phyloP scores from a whole-genome alignment of 768 basidiomycete genomes.

The Tulasnella calospora region DNA sequence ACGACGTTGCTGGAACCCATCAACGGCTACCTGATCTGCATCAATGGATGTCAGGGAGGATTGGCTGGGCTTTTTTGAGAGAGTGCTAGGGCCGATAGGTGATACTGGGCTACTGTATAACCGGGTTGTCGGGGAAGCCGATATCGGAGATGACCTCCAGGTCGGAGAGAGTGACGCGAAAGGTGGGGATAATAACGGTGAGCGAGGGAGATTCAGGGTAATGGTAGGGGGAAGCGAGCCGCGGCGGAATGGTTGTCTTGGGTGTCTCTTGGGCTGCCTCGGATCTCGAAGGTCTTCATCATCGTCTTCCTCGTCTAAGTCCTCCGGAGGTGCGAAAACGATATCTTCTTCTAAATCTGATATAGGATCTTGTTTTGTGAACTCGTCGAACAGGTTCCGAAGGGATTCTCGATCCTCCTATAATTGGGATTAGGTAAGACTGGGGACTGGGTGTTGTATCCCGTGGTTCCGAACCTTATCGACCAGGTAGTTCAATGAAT shows the following conservation, averaged over 20 bases:
- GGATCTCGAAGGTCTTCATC: slow-evolving; percentile 28
- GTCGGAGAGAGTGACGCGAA: slow-evolving; percentile 45
- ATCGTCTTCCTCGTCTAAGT: slow-evolving; percentile 20
- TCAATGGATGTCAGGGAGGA: slow-evolving; percentile 18
- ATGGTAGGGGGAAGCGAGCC: background rate
- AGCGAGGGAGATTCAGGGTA: background rate
- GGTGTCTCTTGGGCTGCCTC: background rate
- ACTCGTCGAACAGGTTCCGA: slow-evolving; percentile 10
- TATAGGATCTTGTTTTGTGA: slow-evolving; percentile 18
- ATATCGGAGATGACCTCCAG: slow-evolving; percentile 42
- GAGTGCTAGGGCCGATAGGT: background rate
- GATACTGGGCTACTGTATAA: background rate
- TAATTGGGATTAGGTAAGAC: slow-evolving; percentile 20
- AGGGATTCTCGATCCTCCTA: slow-evolving; percentile 75
- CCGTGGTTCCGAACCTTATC: slow-evolving; percentile 53
- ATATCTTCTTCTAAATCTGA: slow-evolving; percentile 20
- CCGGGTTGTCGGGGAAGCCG: slow-evolving; percentile 19
- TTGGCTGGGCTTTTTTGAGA: background rate
- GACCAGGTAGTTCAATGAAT: slow-evolving; percentile 74
- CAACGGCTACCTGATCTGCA: slow-evolving; percentile 19
- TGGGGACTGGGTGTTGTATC: background rate
- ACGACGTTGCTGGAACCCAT: slow-evolving; percentile 61
- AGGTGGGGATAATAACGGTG: slow-evolving; percentile 38
- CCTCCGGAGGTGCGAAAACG: slow-evolving; percentile 23
- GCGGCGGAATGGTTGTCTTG: background rate